Percentiles rank a stretch among this genome's conserved stretches.
Evolutionary conservation across 805 yeast species (phyloP).

Genomic region (Hanseniaspora hatyaiensis): DNA sequence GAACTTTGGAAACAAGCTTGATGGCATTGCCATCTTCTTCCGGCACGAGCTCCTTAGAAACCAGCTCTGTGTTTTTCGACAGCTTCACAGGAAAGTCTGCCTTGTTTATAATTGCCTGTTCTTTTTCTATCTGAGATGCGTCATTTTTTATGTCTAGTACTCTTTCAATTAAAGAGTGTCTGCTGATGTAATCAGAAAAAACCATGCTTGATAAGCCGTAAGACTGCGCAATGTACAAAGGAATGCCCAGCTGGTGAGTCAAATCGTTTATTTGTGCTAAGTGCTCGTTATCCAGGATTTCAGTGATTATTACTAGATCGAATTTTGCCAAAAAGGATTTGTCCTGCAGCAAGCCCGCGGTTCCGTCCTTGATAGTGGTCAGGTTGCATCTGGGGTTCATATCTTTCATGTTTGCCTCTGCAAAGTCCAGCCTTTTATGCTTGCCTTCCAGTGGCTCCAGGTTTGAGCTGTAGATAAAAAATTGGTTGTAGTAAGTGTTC

Average conservation of each 20-base stretch:
- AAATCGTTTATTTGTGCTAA: conserved; percentile 40
- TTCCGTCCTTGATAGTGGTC: conserved; percentile 30
- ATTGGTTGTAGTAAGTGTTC: conserved; percentile 39
- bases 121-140: conserved; percentile 31
- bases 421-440: conserved; percentile 40
- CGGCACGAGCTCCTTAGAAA: conserved; percentile 15
- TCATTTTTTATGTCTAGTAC: conserved; percentile 33
- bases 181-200: conserved; percentile 63
- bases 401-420: conserved; percentile 47
- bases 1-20: conserved; percentile 18
- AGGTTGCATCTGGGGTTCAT: conserved; percentile 71
- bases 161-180: conserved; percentile 43
- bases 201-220: conserved; percentile 79
- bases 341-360: conserved; percentile 22
- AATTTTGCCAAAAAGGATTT: conserved; percentile 27
- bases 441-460: conserved; percentile 34
- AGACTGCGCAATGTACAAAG: conserved; percentile 55
- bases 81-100: neutral
- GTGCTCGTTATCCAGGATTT: conserved; percentile 33
- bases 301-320: conserved; percentile 68
- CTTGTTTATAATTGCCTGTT: conserved; percentile 19
- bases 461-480: conserved; percentile 48
- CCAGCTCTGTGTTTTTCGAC: conserved; percentile 8
- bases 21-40: conserved; percentile 11
- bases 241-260: conserved; percentile 46